Evolutionary conservation across 192 early-diverging fungal genomes (phyloP), one percentile per base, ranked within the genome.

Genomic region (Coemansia sp.): DNA sequence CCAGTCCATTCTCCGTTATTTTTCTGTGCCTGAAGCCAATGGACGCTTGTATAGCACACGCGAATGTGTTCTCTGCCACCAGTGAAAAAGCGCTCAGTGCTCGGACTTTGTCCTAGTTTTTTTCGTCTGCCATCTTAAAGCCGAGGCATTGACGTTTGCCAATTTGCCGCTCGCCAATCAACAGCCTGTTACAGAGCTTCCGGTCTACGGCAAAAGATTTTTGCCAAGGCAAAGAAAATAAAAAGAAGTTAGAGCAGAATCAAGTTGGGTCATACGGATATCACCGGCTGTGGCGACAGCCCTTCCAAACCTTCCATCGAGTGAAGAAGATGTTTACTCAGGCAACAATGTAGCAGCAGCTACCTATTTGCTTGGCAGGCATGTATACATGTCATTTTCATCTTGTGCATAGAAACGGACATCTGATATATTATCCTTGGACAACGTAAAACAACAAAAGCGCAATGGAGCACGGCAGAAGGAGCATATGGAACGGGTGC

Each of bases 221-320:
- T 54, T 54, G 8, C 19, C 22, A 15, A 8, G 22, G 51, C 22
- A 10, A 12, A 21, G 8, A 54, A 54, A 10, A 10, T 2, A 32
- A 32, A 32, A 32, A 4, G 32, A 32, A 4, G 32, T 32, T 32
- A 4, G 32, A 32, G 32, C 32, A 32, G 32, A 32, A 32, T 32
- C 32, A 32, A 32, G 32, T 4, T 4, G 32, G 5, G 51, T 54
- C 22, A 54, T 49, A 26, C 51, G 12, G 51, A 6, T 26, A 22
- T 54, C 51, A 54, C 51, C 2, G 19, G 51, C 11, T 26, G 51
- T 54, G 51, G 51, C 51, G 19, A 15, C 51, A 54, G 18, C 9
- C 21, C 8, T 54, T 54, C 51, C 51, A 54, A 54, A 54, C 9
- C 21, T 54, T 54, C 51, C 51, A 54, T 54, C 51, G 8, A 21